Evolutionary conservation across 768 basidiomycete genomes (phyloP).

Genomic region (Kwoniella pini): DNA sequence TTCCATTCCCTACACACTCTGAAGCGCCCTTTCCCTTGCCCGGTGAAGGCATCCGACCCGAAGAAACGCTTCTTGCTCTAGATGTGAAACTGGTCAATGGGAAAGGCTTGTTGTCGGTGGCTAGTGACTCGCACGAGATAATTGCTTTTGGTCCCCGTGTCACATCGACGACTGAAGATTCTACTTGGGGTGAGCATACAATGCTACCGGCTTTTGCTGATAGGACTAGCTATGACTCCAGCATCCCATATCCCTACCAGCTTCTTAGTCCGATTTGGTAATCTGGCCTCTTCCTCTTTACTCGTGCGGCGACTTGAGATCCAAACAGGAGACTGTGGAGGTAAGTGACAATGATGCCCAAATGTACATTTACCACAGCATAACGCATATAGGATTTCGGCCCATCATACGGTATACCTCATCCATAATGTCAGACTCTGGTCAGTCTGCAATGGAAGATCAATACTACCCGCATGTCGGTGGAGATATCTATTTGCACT

Average conservation of each 20-base stretch:
- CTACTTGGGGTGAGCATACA: constrained; percentile 10
- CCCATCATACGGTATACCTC: constrained; percentile 26
- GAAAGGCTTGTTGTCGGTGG: constrained; percentile 1
- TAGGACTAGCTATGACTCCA: background rate
- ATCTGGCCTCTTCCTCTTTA: constrained; percentile 10
- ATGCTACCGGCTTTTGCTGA: background rate
- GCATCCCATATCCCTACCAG: background rate
- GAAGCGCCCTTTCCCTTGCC: constrained; percentile 34
- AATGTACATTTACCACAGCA: too few species aligned
- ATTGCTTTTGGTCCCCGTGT: background rate
- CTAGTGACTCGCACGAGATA: background rate
- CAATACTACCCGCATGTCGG: constrained; percentile 61
- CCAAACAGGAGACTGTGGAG: constrained; percentile 4
- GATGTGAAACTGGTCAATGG: background rate
- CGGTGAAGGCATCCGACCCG: constrained; percentile 39
- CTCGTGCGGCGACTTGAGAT: constrained; percentile 10
- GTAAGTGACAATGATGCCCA: constrained; percentile 1
- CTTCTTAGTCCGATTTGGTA: background rate
- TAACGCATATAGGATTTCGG: constrained; percentile 16
- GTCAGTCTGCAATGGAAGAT: constrained; percentile 58
- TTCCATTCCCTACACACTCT: constrained; percentile 4
- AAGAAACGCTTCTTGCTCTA: constrained; percentile 23
- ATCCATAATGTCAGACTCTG: background rate
- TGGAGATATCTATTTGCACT: constrained; percentile 34
- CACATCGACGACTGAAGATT: background rate